Evolutionary conservation across 1,139 yeast species (phyloP).

Genomic region (Taphrina communis): DNA sequence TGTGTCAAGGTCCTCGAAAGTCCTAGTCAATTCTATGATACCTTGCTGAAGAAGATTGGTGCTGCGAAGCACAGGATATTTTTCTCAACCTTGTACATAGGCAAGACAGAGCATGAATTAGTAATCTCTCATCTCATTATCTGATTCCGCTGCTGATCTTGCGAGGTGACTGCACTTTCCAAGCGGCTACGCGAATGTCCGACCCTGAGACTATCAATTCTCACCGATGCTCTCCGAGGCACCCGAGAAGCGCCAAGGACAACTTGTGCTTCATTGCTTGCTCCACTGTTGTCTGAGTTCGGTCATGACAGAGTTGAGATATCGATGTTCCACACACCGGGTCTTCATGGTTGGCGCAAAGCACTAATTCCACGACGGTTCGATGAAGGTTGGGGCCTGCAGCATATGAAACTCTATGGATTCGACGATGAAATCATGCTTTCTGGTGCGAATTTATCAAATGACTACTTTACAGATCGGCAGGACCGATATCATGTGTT

Average conservation of each 20-base stretch:
- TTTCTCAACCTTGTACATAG: constrained; percentile 84
- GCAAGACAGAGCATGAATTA: constrained; percentile 78
- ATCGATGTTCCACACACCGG: constrained; percentile 89
- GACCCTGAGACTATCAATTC: constrained; percentile 68
- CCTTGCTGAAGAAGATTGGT: constrained; percentile 54
- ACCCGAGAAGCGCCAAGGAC: constrained; percentile 86
- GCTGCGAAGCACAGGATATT: constrained; percentile 69
- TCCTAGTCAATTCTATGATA: constrained; percentile 73
- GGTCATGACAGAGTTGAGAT: constrained; percentile 76
- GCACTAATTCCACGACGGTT: constrained; percentile 75
- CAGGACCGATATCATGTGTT: constrained; percentile 90
- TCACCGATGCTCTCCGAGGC: constrained; percentile 88
- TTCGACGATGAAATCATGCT: constrained; percentile 87
- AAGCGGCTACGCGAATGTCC: constrained; percentile 66
- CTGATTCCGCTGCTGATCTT: constrained; percentile 5
- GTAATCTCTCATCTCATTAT: constrained; percentile 43
- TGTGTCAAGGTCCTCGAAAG: constrained; percentile 68
- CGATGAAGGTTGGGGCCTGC: constrained; percentile 90
- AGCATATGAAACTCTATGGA: constrained; percentile 97
- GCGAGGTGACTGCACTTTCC: constrained; percentile 59
- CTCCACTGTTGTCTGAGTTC: constrained; percentile 68
- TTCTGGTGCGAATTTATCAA: constrained; percentile 83
- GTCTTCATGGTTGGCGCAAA: constrained; percentile 70
- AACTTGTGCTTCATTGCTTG: constrained; percentile 77
- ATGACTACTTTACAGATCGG: constrained; percentile 92